Evolutionary conservation across 23 red algal species (phyloP), one percentile per base, ranked within the genome.

Genomic region (Chondrus crispus): DNA sequence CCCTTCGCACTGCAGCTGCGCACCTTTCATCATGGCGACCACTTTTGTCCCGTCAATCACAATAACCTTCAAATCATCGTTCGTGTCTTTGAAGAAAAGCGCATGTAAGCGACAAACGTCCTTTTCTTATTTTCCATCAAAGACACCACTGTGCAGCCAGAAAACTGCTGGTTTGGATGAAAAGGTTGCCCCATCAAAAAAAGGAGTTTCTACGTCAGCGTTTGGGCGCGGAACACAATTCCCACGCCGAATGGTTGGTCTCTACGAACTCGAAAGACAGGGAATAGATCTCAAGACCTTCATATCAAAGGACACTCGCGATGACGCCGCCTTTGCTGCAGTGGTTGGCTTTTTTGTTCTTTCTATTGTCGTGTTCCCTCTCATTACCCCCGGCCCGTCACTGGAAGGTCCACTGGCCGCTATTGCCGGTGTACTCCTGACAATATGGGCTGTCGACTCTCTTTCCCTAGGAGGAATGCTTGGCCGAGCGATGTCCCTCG

Each of bases 371-470:
- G 37, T 77, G 38, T 46, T 24, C 26, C 71, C 71, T 8, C 43
- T 77, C 9, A 48, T 48, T 14, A 35, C 71, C 29, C 71, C 37
- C 13, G 44, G 38, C n/a, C 26, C 38, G 8, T 42, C 44, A 10
- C 26, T 42, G 38, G 71, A 77, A 44, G 71, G 44, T 24, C 19
- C 35, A 43, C 48, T 89, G 35, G 70, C 70, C 14, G 69, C 5
- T 45, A 47, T 49, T 13, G 70, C 70, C 29, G 69, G 60, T 4
- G 6, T 49, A 14, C 50, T 28, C 18, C 29, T 89, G 44, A 46
- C 28, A 24, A 32, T 22, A 10, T 89, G 85, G 85, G 85, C 85
- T 18, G 11, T 89, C 2, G 85, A 89, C 70, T 48, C 70, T 22
- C 70, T 89, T 13, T n/a, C 11, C 36, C 47, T 89, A 5, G 41